phyloP scores from a whole-genome alignment of 1,139 yeast species.

The Nakaseomyces glabratus region DNA sequence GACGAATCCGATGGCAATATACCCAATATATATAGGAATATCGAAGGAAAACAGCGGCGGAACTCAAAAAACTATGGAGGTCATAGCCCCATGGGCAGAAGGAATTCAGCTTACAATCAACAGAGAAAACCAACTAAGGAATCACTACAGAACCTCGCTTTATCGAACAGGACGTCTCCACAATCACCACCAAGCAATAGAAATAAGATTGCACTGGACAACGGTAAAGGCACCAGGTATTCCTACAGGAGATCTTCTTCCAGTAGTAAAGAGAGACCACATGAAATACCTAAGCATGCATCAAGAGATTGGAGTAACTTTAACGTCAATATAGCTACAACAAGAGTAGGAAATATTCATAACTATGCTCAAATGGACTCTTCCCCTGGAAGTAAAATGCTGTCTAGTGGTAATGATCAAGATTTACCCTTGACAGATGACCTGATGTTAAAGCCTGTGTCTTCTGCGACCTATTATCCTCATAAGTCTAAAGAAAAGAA shows the following conservation, averaged over 20 bases:
- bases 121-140: constrained; percentile 4
- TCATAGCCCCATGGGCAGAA: constrained; percentile 1
- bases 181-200: background rate
- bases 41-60: constrained; percentile 1
- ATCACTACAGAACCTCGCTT: background rate
- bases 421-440: constrained; percentile 9
- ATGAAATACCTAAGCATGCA: background rate
- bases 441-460: constrained; percentile 40
- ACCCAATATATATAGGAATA: constrained; percentile 3
- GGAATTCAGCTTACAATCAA: constrained; percentile 4
- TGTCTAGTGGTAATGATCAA: background rate
- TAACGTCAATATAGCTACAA: background rate
- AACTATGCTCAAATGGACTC: constrained; percentile 1
- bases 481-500: constrained; percentile 35
- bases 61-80: constrained; percentile 3
- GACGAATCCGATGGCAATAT: no score
- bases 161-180: background rate
- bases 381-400: constrained; percentile 3
- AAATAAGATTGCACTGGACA: background rate
- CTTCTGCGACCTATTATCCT: constrained; percentile 62
- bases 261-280: constrained; percentile 1
- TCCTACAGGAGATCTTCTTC: constrained; percentile 2
- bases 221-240: background rate
- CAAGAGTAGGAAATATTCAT: constrained; percentile 1
- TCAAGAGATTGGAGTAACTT: constrained; percentile 5